phyloP scores from a whole-genome alignment of 257 asterid genomes.

The Ligustrum vulgare region DNA sequence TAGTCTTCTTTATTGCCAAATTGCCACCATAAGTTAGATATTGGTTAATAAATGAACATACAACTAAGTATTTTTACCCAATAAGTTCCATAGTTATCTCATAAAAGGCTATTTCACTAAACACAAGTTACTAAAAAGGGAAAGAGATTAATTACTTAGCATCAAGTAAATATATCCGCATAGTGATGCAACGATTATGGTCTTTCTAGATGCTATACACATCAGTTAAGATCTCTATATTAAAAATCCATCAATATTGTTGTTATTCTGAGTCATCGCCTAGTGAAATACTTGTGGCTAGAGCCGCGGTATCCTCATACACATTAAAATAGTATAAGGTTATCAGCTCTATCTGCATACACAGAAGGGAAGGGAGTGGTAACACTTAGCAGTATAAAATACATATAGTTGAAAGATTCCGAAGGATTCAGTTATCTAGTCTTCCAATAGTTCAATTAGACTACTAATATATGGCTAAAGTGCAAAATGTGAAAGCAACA shows the following conservation, averaged over 20 bases:
- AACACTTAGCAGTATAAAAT: slow-evolving; percentile 8
- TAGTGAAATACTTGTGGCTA: neutral
- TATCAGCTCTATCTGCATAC: neutral
- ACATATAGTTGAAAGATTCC: neutral
- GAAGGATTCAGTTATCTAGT: neutral
- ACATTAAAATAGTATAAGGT: neutral
- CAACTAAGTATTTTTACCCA: neutral
- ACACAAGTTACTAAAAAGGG: neutral
- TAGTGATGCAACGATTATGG: neutral
- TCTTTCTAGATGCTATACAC: neutral
- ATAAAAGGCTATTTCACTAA: neutral
- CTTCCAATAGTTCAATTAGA: neutral
- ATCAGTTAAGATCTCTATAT: neutral
- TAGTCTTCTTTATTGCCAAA: neutral
- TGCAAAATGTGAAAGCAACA: neutral
- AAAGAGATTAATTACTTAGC: neutral
- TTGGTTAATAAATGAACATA: slow-evolving; percentile 6
- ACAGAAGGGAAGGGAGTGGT: neutral
- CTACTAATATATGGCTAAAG: neutral
- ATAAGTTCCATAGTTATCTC: neutral
- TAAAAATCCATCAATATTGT: neutral
- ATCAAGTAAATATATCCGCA: slow-evolving; percentile 13
- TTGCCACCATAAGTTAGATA: neutral
- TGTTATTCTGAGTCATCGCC: neutral
- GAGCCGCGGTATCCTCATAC: slow-evolving; percentile 2